Evolutionary conservation across 768 basidiomycete species (phyloP).

Genomic region (Hirschioporus abietinus): DNA sequence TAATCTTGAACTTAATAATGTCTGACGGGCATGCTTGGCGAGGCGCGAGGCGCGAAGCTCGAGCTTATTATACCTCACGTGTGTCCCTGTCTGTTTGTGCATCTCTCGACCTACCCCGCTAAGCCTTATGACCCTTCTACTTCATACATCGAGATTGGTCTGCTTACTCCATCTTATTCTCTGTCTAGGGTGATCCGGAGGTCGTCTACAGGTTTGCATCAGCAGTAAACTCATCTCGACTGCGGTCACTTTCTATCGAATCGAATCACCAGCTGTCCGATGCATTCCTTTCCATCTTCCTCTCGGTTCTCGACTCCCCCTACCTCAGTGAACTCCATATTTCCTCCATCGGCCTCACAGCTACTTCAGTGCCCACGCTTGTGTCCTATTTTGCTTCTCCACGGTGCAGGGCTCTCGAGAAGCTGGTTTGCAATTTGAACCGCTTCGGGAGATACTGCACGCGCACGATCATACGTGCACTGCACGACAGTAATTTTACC

Average conservation of each 20-base stretch:
- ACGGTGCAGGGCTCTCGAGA: slow-evolving; percentile 40
- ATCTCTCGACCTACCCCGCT: background rate
- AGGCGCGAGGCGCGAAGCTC: background rate
- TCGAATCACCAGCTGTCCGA: slow-evolving; percentile 47
- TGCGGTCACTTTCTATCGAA: slow-evolving; percentile 47
- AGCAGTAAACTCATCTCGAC: slow-evolving; percentile 49
- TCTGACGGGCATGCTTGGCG: background rate
- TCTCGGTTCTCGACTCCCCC: slow-evolving; percentile 44
- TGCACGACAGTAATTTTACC: slow-evolving; percentile 41
- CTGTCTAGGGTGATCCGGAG: slow-evolving; percentile 22
- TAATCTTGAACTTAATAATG: background rate
- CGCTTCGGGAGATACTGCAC: slow-evolving; percentile 41
- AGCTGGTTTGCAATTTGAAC: slow-evolving; percentile 53
- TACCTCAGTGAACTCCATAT: slow-evolving; percentile 50
- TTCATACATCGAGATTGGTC: background rate
- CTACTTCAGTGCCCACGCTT: slow-evolving; percentile 35
- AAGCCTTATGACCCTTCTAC: background rate
- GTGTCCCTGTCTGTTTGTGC: background rate
- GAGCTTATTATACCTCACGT: background rate
- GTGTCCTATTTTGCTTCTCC: slow-evolving; percentile 45
- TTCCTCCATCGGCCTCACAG: slow-evolving; percentile 45
- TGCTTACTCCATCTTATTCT: background rate
- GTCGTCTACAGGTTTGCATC: slow-evolving; percentile 35
- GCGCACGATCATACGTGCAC: slow-evolving; percentile 37
- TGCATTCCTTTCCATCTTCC: slow-evolving; percentile 40